Evolutionary conservation across 495 filamentous ascomycete genomes (phyloP), one percentile per base, ranked within the genome.

Genomic region (Tuber umbilicatum): DNA sequence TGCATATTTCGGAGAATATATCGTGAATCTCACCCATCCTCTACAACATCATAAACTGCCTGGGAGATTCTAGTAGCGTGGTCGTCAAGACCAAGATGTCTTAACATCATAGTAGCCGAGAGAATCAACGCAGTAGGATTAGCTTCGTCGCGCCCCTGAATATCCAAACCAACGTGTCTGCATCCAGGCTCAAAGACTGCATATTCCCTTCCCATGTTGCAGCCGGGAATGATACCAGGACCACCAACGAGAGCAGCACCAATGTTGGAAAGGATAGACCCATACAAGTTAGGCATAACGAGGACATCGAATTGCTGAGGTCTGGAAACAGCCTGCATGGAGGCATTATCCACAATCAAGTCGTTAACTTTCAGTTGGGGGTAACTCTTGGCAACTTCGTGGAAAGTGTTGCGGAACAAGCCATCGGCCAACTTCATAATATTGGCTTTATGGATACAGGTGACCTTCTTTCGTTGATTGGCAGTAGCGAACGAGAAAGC

Each of bases 351-450:
- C 81, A 99, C 96, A 83, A 99, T 98, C 94, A 98, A 97, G 85
- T 98, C 96, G 86, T 94, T 95, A 73, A 91, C 90, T 87, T 97
- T 92, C 74, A 99, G 86, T 43, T 93, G 94, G 68, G 95, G 94
- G 85, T 94, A 98, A 83, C 97, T 91, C 85, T 94, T 91, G 70
- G 93, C 93, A 78, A 96, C 90, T 79, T 90, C 89, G 86, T 97
- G 91, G 89, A 98, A 95, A 69, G 95, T 99, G 85, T 91, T 93
- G 82, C 95, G 91, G 91, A 99, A 99, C 75, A 99, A 91, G 86
- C 95, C 95, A 82, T 98, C 95, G 85, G 94, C 94, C 71, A 99
- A 88, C 88, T 99, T 98, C 95, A 99, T 99, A 87, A 99, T 99
- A 87, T 98, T 99, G 83, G 95, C 96, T 88, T 99, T 99, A 89